Evolutionary conservation across 1,139 yeast species (phyloP).

Genomic region (Blastobotrys petasosporus): DNA sequence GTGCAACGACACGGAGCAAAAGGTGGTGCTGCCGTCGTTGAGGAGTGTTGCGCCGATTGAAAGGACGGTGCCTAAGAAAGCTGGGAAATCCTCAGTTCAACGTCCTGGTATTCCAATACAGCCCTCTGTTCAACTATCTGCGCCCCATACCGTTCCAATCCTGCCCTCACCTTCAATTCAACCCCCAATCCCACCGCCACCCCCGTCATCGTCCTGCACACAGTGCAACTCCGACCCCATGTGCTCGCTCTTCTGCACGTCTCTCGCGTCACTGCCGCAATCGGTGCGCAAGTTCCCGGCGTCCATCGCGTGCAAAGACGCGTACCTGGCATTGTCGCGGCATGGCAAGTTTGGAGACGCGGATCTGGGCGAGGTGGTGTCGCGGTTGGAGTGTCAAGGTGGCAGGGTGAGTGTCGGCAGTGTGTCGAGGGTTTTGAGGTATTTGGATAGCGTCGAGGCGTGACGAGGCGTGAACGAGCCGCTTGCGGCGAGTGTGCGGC

Average conservation of each 20-base stretch:
- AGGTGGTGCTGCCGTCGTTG: neutral
- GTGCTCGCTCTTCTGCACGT: slow-evolving; percentile 76
- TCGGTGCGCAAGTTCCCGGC: slow-evolving; percentile 21
- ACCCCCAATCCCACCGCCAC: slow-evolving; percentile 1
- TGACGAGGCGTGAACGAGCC: too few relatives aligned
- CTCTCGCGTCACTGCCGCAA: slow-evolving; percentile 40
- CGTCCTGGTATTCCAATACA: too few relatives aligned
- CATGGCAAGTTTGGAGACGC: slow-evolving; percentile 65
- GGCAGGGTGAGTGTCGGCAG: slow-evolving; percentile 67
- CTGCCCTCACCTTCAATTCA: too few relatives aligned
- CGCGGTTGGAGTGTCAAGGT: slow-evolving; percentile 68
- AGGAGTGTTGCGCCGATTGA: too few relatives aligned
- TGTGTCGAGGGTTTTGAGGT: slow-evolving; percentile 64
- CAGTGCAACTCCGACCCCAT: slow-evolving; percentile 76
- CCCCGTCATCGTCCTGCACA: slow-evolving; percentile 43
- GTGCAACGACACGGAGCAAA: slow-evolving; percentile 63
- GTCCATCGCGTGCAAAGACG: slow-evolving; percentile 76
- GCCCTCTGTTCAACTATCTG: too few relatives aligned
- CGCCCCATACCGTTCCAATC: too few relatives aligned
- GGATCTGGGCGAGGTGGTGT: slow-evolving; percentile 63
- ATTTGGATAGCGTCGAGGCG: slow-evolving; percentile 47
- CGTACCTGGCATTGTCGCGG: slow-evolving; percentile 69
- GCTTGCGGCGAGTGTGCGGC: too few relatives aligned
- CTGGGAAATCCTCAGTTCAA: too few relatives aligned
- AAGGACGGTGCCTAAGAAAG: too few relatives aligned